These are phyloP conservation scores for Dothideomycetes sp. DNA, from an alignment of 2,329 filamentous ascomycete species.

Conservation along the genomic window DNA sequence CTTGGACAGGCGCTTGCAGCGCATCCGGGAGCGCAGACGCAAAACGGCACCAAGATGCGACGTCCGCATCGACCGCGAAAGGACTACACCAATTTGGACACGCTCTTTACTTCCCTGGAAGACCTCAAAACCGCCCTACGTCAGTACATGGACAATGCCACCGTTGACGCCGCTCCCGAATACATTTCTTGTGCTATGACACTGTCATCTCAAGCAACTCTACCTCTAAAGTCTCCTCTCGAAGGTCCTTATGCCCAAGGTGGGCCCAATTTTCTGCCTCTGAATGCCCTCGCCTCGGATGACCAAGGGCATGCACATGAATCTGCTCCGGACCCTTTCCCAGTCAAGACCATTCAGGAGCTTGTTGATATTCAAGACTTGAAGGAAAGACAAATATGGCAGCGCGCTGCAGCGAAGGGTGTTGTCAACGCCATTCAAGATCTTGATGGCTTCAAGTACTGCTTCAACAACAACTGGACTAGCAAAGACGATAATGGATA, in stretches of 20 bases:
- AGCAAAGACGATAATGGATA: slow-evolving; percentile 34
- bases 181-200: slow-evolving; percentile 8
- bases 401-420: slow-evolving; percentile 35
- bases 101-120: slow-evolving; percentile 7
- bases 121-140: slow-evolving; percentile 10
- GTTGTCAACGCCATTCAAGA: slow-evolving; percentile 32
- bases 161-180: slow-evolving; percentile 2
- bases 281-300: slow-evolving; percentile 1
- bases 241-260: slow-evolving; percentile 1
- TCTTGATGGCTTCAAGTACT: slow-evolving; percentile 37
- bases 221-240: slow-evolving; percentile 5
- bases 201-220: slow-evolving; percentile 4
- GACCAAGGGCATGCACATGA: not conserved
- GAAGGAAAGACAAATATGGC: slow-evolving; percentile 32
- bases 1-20: not conserved
- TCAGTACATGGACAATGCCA: slow-evolving; percentile 10
- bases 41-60: not conserved
- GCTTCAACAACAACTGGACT: slow-evolving; percentile 39
- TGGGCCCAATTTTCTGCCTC: slow-evolving; percentile 4
- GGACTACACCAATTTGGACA: slow-evolving; percentile 7
- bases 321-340: not conserved
- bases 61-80: slow-evolving; percentile 8
- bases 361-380: slow-evolving; percentile 20
- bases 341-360: slow-evolving; percentile 4
- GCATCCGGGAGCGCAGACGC: not conserved